Evolutionary conservation across 1,284 basidiomycete genomes (phyloP).

Genomic region (Pyrrhoderma noxium): DNA sequence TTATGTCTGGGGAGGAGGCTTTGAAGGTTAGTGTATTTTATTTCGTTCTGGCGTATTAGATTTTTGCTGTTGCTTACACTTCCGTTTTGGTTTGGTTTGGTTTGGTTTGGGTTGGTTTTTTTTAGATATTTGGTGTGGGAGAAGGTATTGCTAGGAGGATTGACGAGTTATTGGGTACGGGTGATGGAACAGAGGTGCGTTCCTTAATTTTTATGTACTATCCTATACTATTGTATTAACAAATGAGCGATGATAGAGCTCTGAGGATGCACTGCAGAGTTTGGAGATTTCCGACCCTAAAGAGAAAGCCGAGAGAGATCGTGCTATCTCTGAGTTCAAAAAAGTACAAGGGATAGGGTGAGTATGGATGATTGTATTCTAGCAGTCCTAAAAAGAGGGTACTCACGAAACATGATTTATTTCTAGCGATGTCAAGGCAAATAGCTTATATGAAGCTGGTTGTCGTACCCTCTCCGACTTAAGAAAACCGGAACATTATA

Average conservation of each 20-base stretch:
- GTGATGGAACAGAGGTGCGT: not conserved
- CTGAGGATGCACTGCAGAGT: no score
- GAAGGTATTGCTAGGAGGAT: constrained; percentile 18
- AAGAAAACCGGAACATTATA: constrained; percentile 9
- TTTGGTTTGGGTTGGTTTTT: no score
- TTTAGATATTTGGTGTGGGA: constrained; percentile 18
- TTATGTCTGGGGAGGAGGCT: constrained; percentile 11
- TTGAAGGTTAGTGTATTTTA: constrained; percentile 1
- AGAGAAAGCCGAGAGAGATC: constrained; percentile 14
- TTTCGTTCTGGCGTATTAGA: not conserved
- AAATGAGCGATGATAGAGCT: no score
- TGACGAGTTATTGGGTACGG: constrained; percentile 17
- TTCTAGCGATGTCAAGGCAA: constrained; percentile 19
- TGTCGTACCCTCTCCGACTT: constrained; percentile 20
- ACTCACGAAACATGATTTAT: no score
- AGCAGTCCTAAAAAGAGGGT: no score
- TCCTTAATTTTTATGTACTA: no score
- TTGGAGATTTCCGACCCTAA: no score
- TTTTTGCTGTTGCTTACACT: not conserved
- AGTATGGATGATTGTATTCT: constrained; percentile 5
- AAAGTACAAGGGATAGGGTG: constrained; percentile 21
- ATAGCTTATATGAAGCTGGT: constrained; percentile 17
- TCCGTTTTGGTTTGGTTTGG: no score
- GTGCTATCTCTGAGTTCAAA: constrained; percentile 15
- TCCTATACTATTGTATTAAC: no score